Base-by-base conservation (phyloP, 805 yeast genomes). In the Yarrowia bubula region DNA sequence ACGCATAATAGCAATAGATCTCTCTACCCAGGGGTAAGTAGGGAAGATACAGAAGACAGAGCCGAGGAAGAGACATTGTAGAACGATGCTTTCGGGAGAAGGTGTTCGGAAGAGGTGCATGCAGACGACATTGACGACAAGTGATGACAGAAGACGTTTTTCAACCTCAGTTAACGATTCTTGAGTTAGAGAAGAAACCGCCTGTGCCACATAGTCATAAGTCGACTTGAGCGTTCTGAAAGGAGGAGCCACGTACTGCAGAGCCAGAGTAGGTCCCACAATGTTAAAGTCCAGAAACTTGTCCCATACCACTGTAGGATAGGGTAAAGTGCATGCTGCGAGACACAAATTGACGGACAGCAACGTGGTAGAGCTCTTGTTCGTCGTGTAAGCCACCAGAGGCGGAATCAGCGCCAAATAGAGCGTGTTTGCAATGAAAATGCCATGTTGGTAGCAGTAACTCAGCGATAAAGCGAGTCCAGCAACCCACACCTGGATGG, bases 11-110 rank as follows among this genome's bases (percentile, higher is more conserved):
- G 64, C 64, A 35, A 58, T 58, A 8, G 64, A 58, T 33, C 35
- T 18, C 13, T 58, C 64, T 18, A 58, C 51, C 64, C 64, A 58
- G 28, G 64, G 64, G 28, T 43, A 43, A 7, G 51, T 44, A 13
- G 64, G 64, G 41, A 44, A 58, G 35, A 58, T 58, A 13, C 64
- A 58, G 18, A 58, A 58, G 51, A 58, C 64, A 5, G 64, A 58
- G 51, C 64, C 64, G 43, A 58, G 11, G 15, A 58, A 58, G 17
- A 58, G 51, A n/a, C 64, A 58, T 15, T 58, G 64, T 6, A 58
- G 41, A 11, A 58, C 37, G 32, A 37, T 44, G 15, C 43, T 18
- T 18, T 58, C 64, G 33, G 64, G 43, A 9, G 51, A 35, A n/a
- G 51, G 64, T 22, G 39, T 38, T 43, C 64, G 8, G 32, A 58